Evolutionary conservation across 176 grass and related monocot species (phyloP).

Genomic region (barley (Hordeum vulgare)): DNA sequence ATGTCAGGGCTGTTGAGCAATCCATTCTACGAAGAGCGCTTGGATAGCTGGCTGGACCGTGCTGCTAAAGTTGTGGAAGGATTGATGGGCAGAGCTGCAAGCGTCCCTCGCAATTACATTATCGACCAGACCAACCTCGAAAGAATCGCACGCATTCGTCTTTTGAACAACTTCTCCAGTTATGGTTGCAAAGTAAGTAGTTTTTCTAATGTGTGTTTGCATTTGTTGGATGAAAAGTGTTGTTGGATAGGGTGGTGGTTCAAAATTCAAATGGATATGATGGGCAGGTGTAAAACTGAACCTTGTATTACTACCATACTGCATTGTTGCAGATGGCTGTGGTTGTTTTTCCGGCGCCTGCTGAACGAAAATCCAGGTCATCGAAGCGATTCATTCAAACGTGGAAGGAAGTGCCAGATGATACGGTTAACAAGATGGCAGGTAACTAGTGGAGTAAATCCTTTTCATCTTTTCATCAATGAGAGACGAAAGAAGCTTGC

Average conservation of each 20-base stretch:
- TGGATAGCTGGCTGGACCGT: slow-evolving; percentile 43
- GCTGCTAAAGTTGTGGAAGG: slow-evolving; percentile 35
- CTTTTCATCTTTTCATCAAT: no score
- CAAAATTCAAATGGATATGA: no score
- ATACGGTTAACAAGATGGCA: slow-evolving; percentile 39
- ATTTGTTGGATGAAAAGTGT: no score
- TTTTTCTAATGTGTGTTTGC: no score
- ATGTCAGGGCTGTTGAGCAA: slow-evolving; percentile 38
- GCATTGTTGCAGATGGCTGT: slow-evolving; percentile 33
- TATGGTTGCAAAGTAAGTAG: slow-evolving; percentile 37
- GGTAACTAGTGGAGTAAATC: slow-evolving; percentile 16
- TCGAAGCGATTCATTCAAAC: slow-evolving; percentile 32
- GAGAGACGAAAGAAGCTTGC: no score
- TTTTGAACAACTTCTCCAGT: not conserved
- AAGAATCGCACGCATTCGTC: slow-evolving; percentile 30
- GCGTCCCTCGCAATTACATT: slow-evolving; percentile 38
- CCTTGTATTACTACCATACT: no score
- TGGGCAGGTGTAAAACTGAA: no score
- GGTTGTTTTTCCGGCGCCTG: slow-evolving; percentile 33
- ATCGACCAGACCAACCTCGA: slow-evolving; percentile 49
- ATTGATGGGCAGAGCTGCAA: slow-evolving; percentile 38
- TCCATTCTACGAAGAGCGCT: slow-evolving; percentile 31
- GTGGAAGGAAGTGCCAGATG: slow-evolving; percentile 39
- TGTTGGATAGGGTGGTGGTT: no score
- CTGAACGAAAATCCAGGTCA: slow-evolving; percentile 29